These are phyloP conservation scores for Diddensiella caesifluorescens DNA, from an alignment of 805 yeast genomes.

Conservation along the genomic window DNA sequence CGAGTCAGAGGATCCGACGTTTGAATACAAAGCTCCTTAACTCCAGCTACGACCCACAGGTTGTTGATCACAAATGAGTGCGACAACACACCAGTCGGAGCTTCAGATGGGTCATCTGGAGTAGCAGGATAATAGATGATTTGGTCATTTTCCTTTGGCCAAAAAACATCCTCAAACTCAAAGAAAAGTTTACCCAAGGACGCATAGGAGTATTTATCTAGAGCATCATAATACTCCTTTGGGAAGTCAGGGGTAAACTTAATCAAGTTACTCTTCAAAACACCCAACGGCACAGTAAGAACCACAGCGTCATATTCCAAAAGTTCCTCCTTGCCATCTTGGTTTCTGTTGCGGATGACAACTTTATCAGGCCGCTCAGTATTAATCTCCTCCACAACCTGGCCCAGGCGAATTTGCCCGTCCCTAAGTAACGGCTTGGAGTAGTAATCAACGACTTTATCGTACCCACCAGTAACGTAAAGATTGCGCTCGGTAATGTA, in stretches of 20 bases:
- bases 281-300: conserved; percentile 30
- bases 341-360: conserved; percentile 5
- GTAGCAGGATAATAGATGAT: conserved; percentile 22
- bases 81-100: conserved; percentile 17
- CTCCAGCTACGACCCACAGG: conserved; percentile 23
- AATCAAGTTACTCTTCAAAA: conserved; percentile 22
- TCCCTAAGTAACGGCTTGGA: conserved; percentile 19
- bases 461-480: conserved; percentile 24
- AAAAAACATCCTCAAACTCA: conserved; percentile 27
- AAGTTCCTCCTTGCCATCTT: conserved; percentile 5
- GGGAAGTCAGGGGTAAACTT: conserved; percentile 25
- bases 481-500: conserved; percentile 20
- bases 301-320: conserved; percentile 27
- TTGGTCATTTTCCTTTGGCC: conserved; percentile 28
- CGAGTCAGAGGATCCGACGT: conserved; percentile 21
- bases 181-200: conserved; percentile 30
- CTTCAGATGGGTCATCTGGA: conserved; percentile 11
- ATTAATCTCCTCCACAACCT: conserved; percentile 16
- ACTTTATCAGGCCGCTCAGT: conserved; percentile 9
- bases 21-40: conserved; percentile 22
- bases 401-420: conserved; percentile 17
- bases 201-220: conserved; percentile 24
- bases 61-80: conserved; percentile 21
- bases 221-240: conserved; percentile 15
- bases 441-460: conserved; percentile 18